These are phyloP conservation scores for Blakeslea trispora DNA, from an alignment of 371 early-diverging fungal genomes.

Conservation along the genomic window DNA sequence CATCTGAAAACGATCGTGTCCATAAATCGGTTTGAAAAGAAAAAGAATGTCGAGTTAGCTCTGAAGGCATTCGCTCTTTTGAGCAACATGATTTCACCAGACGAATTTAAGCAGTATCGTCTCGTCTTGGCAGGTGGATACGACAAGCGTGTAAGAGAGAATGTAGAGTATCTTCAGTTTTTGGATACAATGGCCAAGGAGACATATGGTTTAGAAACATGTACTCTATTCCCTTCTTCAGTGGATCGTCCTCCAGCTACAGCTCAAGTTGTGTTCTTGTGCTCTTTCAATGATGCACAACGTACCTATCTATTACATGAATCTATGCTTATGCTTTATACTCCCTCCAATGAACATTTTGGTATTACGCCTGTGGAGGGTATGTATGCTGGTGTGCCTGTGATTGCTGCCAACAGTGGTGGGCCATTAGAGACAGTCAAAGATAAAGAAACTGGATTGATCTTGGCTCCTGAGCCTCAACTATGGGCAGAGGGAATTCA, in stretches of 20 bases:
- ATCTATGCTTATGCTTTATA: constrained; percentile 79
- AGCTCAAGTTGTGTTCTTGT: constrained; percentile 82
- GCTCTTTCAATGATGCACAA: constrained; percentile 85
- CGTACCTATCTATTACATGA: constrained; percentile 70
- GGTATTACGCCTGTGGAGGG: constrained; percentile 97
- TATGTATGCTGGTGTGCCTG: constrained; percentile 88
- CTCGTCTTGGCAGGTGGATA: constrained; percentile 85
- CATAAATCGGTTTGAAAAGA: constrained; percentile 94
- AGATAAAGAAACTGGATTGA: constrained; percentile 76
- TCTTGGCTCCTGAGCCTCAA: constrained; percentile 61
- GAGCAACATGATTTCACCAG: constrained; percentile 16
- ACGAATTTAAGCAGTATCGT: constrained; percentile 46
- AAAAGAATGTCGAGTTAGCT: constrained; percentile 89
- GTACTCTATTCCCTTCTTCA: constrained; percentile 40
- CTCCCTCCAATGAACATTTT: constrained; percentile 94
- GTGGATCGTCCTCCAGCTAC: constrained; percentile 33
- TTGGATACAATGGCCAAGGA: constrained; percentile 60
- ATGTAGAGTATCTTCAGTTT: constrained; percentile 80
- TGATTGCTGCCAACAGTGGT: constrained; percentile 86
- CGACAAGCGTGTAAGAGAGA: constrained; percentile 82
- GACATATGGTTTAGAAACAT: constrained; percentile 44
- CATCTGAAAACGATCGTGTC: constrained; percentile 60
- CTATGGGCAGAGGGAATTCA: constrained; percentile 68
- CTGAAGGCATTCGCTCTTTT: constrained; percentile 73
- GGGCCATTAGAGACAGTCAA: constrained; percentile 84